These are phyloP conservation scores for Globisporangium lucens DNA, from an alignment of 352 stramenopile species.

Conservation along the genomic window DNA sequence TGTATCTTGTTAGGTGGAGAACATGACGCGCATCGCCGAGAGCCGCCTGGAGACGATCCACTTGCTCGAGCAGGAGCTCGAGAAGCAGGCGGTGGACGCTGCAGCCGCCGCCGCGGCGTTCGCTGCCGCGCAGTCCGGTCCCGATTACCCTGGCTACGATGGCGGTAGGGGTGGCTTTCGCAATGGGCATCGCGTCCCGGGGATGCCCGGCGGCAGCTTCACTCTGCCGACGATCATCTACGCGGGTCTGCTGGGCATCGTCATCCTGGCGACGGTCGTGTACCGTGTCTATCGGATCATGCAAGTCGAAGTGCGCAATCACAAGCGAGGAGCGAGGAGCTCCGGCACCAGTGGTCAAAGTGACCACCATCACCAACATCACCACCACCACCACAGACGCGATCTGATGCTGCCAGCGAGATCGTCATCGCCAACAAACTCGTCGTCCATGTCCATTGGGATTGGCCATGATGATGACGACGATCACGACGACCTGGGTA, in stretches of 20 bases:
- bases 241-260: slow-evolving; percentile 37
- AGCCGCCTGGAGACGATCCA: slow-evolving; percentile 70
- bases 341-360: slow-evolving; percentile 4
- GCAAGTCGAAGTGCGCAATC: slow-evolving; percentile 33
- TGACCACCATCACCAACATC: slow-evolving; percentile 1
- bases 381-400: not conserved
- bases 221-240: slow-evolving; percentile 56
- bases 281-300: slow-evolving; percentile 58
- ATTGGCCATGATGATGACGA: not conserved
- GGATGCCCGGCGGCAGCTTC: slow-evolving; percentile 17
- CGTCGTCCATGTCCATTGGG: slow-evolving; percentile 9
- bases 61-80: slow-evolving; percentile 65
- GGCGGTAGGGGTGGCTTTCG: slow-evolving; percentile 1
- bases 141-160: not conserved
- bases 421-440: slow-evolving; percentile 19
- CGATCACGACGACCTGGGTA: not conserved
- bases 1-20: slow-evolving; percentile 37
- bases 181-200: slow-evolving; percentile 2
- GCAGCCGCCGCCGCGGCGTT: slow-evolving; percentile 26
- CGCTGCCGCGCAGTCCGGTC: slow-evolving; percentile 14
- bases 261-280: slow-evolving; percentile 42
- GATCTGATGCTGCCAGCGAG: slow-evolving; percentile 8
- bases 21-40: slow-evolving; percentile 63
- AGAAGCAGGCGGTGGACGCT: slow-evolving; percentile 54
- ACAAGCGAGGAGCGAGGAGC: slow-evolving; percentile 17